These are phyloP conservation scores for Zea mays DNA, from an alignment of 176 grass and related monocot genomes.

Conservation along the genomic window Zm-B73-REFERENCE-NAM-5.0 NC_050102.1:15659501-15660000, in stretches of 20 bases:
- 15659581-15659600: conserved; percentile 4
- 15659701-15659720: conserved; percentile 55
- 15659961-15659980: conserved; percentile 41
- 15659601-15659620: background rate
- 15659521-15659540: conserved; percentile 1
- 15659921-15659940: conserved; percentile 45
- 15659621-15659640: background rate
- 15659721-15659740: conserved; percentile 43
- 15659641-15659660: conserved; percentile 34
- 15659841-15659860: conserved; percentile 53
- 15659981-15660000: conserved; percentile 46
- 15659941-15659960: conserved; percentile 49
- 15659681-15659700: conserved; percentile 67
- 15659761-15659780: conserved; percentile 59
- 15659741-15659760: conserved; percentile 62
- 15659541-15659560: background rate
- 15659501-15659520: background rate
- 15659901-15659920: conserved; percentile 54
- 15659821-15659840: conserved; percentile 58
- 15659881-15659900: conserved; percentile 60
- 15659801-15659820: conserved; percentile 61
- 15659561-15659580: background rate
- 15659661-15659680: conserved; percentile 71
- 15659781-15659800: conserved; percentile 59
- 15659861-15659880: conserved; percentile 47